These are phyloP conservation scores for Ceratorhiza oryzae-sativae DNA, from an alignment of 1,284 basidiomycete genomes.

Conservation along the genomic window DNA sequence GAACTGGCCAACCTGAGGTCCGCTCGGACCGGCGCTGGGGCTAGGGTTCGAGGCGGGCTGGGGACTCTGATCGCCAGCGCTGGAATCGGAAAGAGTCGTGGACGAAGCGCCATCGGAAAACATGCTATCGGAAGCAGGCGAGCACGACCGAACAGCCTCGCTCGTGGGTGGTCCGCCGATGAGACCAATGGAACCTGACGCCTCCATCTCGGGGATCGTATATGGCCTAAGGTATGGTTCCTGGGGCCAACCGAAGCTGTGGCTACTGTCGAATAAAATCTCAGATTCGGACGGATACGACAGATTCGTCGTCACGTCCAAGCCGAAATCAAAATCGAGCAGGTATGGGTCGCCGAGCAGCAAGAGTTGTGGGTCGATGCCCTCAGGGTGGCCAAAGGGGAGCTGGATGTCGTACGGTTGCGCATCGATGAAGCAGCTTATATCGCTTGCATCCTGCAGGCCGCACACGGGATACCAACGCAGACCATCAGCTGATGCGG, in stretches of 20 bases:
- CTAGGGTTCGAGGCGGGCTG: not conserved
- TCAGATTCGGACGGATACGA: conserved; percentile 7
- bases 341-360: not conserved
- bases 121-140: conserved; percentile 29
- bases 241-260: conserved; percentile 19
- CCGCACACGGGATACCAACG: conserved; percentile 7
- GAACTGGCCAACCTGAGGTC: not conserved
- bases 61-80: not conserved
- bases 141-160: conserved; percentile 15
- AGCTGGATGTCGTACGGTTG: conserved; percentile 24
- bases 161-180: not conserved
- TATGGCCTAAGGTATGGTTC: conserved; percentile 26
- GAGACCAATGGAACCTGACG: not conserved
- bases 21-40: conserved; percentile 17
- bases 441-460: conserved; percentile 15
- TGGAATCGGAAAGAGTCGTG: not conserved
- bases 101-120: conserved; percentile 20
- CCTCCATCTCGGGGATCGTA: conserved; percentile 23
- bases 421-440: conserved; percentile 29
- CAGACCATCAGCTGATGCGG: conserved; percentile 23
- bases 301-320: not conserved
- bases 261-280: conserved; percentile 7
- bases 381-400: conserved; percentile 5
- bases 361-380: conserved; percentile 16
- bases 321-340: not conserved